phyloP scores from a whole-genome alignment of 73 alveolate genomes.

The Tetrahymena elliotti region DNA sequence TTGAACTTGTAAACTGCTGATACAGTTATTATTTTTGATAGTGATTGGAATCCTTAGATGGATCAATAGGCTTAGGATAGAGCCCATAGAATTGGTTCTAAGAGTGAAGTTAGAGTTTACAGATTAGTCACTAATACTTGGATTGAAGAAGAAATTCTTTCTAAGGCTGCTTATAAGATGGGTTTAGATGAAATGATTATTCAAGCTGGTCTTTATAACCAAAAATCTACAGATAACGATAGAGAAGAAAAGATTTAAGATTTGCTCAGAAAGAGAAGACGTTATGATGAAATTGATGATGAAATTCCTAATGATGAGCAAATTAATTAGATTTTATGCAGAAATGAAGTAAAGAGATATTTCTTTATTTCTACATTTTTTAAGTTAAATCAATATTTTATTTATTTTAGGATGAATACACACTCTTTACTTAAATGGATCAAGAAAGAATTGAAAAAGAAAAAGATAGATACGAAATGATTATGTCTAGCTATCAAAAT shows the following conservation, averaged over 20 bases:
- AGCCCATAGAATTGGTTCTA: slow-evolving; percentile 98
- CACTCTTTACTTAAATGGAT: slow-evolving; percentile 65
- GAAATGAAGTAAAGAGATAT: slow-evolving; percentile 79
- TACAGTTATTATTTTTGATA: slow-evolving; percentile 93
- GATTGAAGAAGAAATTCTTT: slow-evolving; percentile 91
- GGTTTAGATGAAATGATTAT: slow-evolving; percentile 94
- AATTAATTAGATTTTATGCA: slow-evolving; percentile 85
- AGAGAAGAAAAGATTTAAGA: slow-evolving; percentile 88
- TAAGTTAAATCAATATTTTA: not conserved
- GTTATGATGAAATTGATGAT: slow-evolving; percentile 68
- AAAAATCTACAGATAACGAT: slow-evolving; percentile 86
- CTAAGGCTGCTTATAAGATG: slow-evolving; percentile 92
- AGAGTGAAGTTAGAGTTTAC: slow-evolving; percentile 92
- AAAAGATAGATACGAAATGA: slow-evolving; percentile 71
- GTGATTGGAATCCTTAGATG: slow-evolving; percentile 99
- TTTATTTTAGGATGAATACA: not conserved
- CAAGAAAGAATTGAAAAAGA: slow-evolving; percentile 57
- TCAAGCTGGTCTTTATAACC: slow-evolving; percentile 93
- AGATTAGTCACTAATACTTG: slow-evolving; percentile 87
- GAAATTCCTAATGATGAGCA: slow-evolving; percentile 85
- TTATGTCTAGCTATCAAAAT: slow-evolving; percentile 52
- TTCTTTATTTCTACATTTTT: not conserved
- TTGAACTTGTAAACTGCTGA: slow-evolving; percentile 91
- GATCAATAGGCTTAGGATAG: slow-evolving; percentile 97
- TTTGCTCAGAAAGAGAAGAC: slow-evolving; percentile 61